These are phyloP conservation scores for Trichoderma afroharzianum DNA, from an alignment of 2,329 filamentous ascomycete species.

Conservation along the genomic window DNA sequence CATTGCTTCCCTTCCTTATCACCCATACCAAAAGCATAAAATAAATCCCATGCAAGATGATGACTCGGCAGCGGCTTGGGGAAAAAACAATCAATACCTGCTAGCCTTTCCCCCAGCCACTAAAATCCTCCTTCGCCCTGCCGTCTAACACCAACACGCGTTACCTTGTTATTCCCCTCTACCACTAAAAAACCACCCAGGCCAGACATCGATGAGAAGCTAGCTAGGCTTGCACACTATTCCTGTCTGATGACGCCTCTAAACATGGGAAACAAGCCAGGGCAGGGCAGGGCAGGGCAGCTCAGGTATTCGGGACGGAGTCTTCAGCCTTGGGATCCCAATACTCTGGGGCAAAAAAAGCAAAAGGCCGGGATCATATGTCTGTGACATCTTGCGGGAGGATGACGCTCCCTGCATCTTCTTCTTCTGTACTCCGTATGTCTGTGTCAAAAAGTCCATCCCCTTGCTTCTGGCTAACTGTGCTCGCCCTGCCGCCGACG, in stretches of 20 bases:
- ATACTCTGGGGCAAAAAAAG: neutral
- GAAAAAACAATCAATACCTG: neutral
- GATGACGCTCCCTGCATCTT: conserved; percentile 9
- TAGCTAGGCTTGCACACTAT: neutral
- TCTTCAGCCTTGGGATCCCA: conserved; percentile 4
- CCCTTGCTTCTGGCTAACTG: neutral
- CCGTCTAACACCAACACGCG: neutral
- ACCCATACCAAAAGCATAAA: neutral
- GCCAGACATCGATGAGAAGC: neutral
- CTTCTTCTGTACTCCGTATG: neutral
- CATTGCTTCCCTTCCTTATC: neutral
- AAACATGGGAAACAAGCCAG: neutral
- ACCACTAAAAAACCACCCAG: neutral
- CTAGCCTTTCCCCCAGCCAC: conserved; percentile 1
- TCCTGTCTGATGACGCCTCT: neutral
- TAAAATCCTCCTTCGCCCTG: conserved; percentile 9
- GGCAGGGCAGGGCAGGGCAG: neutral
- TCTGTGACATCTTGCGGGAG: neutral
- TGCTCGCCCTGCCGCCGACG: neutral
- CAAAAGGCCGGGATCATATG: neutral
- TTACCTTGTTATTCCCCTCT: neutral
- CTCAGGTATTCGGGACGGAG: neutral
- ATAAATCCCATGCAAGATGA: neutral
- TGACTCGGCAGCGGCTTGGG: neutral
- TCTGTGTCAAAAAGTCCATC: neutral